A percentile compares a stretch with the other conserved stretches of the same genome.
These are phyloP conservation scores for Phytophthora cryptogea DNA, from an alignment of 352 stramenopile genomes.

Conservation along the genomic window DNA sequence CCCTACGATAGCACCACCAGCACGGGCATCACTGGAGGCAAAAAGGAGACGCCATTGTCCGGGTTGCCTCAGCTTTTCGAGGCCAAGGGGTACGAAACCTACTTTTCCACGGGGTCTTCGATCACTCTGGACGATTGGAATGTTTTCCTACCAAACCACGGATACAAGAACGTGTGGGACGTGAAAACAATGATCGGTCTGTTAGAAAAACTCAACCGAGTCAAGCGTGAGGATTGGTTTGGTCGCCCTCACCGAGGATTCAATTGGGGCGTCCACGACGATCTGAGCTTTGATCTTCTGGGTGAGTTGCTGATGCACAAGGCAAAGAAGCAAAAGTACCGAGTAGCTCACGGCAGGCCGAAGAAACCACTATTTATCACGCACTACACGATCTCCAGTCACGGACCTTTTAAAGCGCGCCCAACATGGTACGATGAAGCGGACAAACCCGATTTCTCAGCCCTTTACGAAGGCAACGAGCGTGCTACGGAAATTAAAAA, in stretches of 20 bases:
- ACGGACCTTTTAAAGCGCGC: conserved; percentile 35
- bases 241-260: conserved; percentile 15
- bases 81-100: conserved; percentile 46
- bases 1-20: conserved; percentile 42
- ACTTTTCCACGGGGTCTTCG: conserved; percentile 47
- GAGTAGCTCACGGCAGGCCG: conserved; percentile 11
- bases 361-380: conserved; percentile 55
- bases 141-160: conserved; percentile 46
- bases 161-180: conserved; percentile 44
- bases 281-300: conserved; percentile 48
- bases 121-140: conserved; percentile 53
- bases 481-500: conserved; percentile 41
- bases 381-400: conserved; percentile 68
- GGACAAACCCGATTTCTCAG: conserved; percentile 53
- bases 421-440: conserved; percentile 47
- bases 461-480: conserved; percentile 43
- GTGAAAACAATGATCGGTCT: conserved; percentile 40
- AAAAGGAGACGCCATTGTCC: conserved; percentile 28
- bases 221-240: conserved; percentile 38
- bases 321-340: conserved; percentile 33
- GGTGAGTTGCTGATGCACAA: conserved; percentile 51
- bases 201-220: conserved; percentile 21
- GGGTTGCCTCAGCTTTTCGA: conserved; percentile 60
- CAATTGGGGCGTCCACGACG: conserved; percentile 55
- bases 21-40: conserved; percentile 37